Base-by-base conservation (phyloP, 2,329 filamentous ascomycete species). In the Pseudonectria buxi region DNA sequence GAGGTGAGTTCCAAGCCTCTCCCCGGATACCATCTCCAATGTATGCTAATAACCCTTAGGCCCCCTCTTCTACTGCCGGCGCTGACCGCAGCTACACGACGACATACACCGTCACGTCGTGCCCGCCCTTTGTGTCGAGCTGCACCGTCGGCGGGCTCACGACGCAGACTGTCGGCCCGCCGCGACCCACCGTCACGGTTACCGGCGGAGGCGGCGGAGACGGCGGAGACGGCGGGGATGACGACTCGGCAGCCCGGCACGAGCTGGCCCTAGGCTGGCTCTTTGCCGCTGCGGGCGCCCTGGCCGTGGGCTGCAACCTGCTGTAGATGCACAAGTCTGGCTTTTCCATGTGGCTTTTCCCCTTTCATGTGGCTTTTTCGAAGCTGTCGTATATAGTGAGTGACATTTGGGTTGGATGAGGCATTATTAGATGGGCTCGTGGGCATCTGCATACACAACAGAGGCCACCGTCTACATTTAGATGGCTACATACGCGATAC, bases 31-130 rank as follows among this genome's bases (percentile, higher is more conserved):
- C 18, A 22, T 22, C 18, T 22, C 18, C 18, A 9, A 22, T 22
- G 5, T 22, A 6, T 22, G 18, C 18, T 22, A 22, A 22, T 9
- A 22, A 9, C 18, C 18, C 9, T 9, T 22, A 22, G 18, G 18
- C 18, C 18, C 18, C 18, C 18, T 22, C 18, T 9, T 30, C 29
- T n/a, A 30, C 26, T 14, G 26, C 10, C 10, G 5, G 3, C n/a
- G 12, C 10, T 18, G 34, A 36, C 7, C 30, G 16, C 30, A 2
- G 41, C 45, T 47, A 51, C 33, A 54, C 51, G 3, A 54, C 52
- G 3, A 47, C 45, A 4, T 56, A 49, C 28, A 55, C 54, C 32
- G 45, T 56, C 32, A 56, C 54, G 5, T 45, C 45, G 6, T 56
- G 54, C 13, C 52, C 43, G 3, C 32, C 30, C 2, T 51, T 51